Evolutionary conservation across 768 basidiomycete species (phyloP), one percentile per base, ranked within the genome.

Genomic region (Tricholomella constricta): DNA sequence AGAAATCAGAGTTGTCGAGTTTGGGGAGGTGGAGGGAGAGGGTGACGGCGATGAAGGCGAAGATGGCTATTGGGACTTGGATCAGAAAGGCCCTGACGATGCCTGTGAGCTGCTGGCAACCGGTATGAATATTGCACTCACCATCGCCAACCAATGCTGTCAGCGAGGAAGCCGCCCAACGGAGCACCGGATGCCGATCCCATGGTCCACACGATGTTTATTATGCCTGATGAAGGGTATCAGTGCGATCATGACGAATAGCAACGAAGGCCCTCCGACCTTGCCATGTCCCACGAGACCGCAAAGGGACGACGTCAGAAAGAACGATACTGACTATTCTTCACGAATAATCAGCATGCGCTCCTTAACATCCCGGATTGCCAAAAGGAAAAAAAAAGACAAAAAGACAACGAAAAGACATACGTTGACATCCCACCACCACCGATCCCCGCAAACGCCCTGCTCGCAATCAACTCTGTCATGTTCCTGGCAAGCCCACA

Each of bases 121-220:
- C 7, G 45, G 12, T 31, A 22, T 17, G 25, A 12, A 19, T 37
- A 23, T 10, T 7, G 27, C 8, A 57, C 63, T 8, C 46, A 81
- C 83, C 85, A 86, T 64, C 85, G 67, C 86, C 86, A 88, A 4
- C 85, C 85, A 36, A 86, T 79, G 9, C 69, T 80, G 59, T 88
- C 86, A 1, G 81, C 75, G 2, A 89, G 67, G 35, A 81, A 74
- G 5, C 86, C 85, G 10, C 86, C 85, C 0, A 86, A 65, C 2
- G 85, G 85, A 2, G 85, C 84, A 10, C 86, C 86, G 0, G 73
- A 70, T 1, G 80, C 77, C 20, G 80, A 80, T 9, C 86, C 86
- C 14, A 72, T 65, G 0, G 84, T 80, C 52, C 75, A 86, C 2
- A 86, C 74, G 26, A 86, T 78, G 61, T 85, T 87, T 4, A 82